Conservation (phyloP, 345 rosid species). For the Clarkia xantiana region DNA sequence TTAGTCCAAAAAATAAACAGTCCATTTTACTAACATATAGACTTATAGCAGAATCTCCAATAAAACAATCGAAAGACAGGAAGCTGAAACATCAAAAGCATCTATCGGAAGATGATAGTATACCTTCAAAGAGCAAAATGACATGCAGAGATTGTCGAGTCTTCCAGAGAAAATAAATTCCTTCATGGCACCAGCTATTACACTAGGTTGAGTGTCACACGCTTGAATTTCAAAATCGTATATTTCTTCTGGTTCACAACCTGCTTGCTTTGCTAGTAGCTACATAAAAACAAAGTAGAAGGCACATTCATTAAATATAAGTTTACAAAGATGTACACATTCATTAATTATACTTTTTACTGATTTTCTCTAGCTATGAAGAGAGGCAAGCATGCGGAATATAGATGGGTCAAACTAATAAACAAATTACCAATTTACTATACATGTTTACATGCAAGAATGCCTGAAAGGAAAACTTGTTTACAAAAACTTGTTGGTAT, state of each 20-base stretch:
- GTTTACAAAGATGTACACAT: too few relatives aligned
- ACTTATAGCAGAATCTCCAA: too few relatives aligned
- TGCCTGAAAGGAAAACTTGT: neutral
- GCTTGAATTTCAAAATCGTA: slow-evolving; percentile 94
- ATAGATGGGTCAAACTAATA: neutral
- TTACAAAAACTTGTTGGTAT: neutral
- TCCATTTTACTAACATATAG: too few relatives aligned
- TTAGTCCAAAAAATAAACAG: too few relatives aligned
- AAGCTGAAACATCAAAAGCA: too few relatives aligned
- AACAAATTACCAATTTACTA: neutral
- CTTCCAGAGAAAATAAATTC: slow-evolving; percentile 92
- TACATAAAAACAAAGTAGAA: slow-evolving; percentile 14
- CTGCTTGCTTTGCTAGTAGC: slow-evolving; percentile 51
- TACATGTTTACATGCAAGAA: too few relatives aligned
- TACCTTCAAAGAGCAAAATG: slow-evolving; percentile 90
- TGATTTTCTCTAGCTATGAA: too few relatives aligned
- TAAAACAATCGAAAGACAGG: too few relatives aligned
- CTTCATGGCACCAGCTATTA: slow-evolving; percentile 68
- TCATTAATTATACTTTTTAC: too few relatives aligned
- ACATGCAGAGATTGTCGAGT: slow-evolving; percentile 97
- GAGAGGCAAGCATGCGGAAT: too few relatives aligned
- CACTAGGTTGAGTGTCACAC: slow-evolving; percentile 90
- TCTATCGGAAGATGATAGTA: neutral
- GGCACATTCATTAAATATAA: neutral
- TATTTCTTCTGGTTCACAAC: slow-evolving; percentile 59